Percentiles rank a stretch among this genome's conserved stretches.
Evolutionary conservation across 129 eudicot species (phyloP).

Genomic region (Flaveria ramosissima): DNA sequence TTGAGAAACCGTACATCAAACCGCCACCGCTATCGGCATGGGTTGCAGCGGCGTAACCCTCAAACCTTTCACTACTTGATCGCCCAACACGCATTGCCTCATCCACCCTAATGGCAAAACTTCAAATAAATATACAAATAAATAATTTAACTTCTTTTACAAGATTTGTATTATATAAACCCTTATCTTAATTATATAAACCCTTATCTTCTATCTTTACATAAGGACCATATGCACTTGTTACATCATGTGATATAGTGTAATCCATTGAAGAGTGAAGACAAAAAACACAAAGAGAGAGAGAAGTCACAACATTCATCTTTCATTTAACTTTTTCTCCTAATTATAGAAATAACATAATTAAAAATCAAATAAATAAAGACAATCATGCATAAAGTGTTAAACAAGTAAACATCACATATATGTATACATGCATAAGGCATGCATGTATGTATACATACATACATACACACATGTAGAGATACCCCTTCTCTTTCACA

Average conservation of each 20-base stretch:
- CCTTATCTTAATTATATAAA: not conserved
- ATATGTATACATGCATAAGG: not conserved
- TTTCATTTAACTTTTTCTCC: not conserved
- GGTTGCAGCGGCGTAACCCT: too few species aligned
- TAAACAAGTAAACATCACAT: slow-evolving; percentile 34
- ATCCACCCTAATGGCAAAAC: not conserved
- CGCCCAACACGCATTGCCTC: too few species aligned
- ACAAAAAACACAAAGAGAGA: not conserved
- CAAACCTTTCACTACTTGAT: too few species aligned
- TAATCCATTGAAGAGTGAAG: not conserved
- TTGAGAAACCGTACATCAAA: too few species aligned
- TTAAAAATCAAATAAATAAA: slow-evolving; percentile 17
- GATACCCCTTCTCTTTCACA: slow-evolving; percentile 4
- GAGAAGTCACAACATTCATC: slow-evolving; percentile 9
- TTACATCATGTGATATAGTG: slow-evolving; percentile 18
- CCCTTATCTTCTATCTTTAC: not conserved
- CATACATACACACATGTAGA: slow-evolving; percentile 15
- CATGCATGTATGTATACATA: slow-evolving; percentile 21
- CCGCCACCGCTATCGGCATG: too few species aligned
- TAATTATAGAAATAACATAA: not conserved
- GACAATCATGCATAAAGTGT: slow-evolving; percentile 42
- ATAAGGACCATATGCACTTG: slow-evolving; percentile 9
- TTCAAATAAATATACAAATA: not conserved
- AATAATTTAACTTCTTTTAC: not conserved
- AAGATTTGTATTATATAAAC: not conserved